Evolutionary conservation across 176 grass and related monocot genomes (phyloP), one percentile per base, ranked within the genome.

Genomic region (Olyra latifolia): DNA sequence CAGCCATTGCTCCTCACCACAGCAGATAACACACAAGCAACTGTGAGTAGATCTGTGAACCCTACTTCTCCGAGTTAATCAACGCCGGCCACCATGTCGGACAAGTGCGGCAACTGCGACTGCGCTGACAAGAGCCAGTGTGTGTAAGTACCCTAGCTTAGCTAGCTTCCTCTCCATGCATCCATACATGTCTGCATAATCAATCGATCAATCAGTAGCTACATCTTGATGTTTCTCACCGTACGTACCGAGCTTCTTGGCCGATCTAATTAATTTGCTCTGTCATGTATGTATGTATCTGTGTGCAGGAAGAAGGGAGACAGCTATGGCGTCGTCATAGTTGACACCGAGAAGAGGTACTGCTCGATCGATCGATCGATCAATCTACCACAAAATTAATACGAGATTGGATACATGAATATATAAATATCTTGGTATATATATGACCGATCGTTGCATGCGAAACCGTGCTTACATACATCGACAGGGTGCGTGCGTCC

Each of bases 51-150:
- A 22, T 7, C 1, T 6, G 43, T 5, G 16, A 9, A 15, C 56
- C 42, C 40, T 59, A 23, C 53, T 68, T 1, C 4, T 60, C 54
- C 69, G 46, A 29, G 15, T 0, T 13, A 47, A 49, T 20, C n/a
- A n/a, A n/a, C n/a, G n/a, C n/a, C n/a, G n/a, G 20, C 25, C 14
- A 76, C 48, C 88, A 94, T 98, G 95, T 90, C 95, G 52, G 65
- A 57, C 88, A 90, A 82, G 52, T 94, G 95, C 90, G 92, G 80
- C 79, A 93, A 87, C 90, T 98, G 95, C 85, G 92, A 98, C 92
- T 98, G 95, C 35, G 75, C 92, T 66, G 87, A 92, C 85, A 94
- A 86, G 92, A 85, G 22, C 83, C 76, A 93, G 73, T 98, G 95
- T 20, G 11, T 28, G 95, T 98, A 92, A 92, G 90, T 71, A 1